Percentiles rank a stretch among this genome's conserved stretches.
Conservation (phyloP, 2,329 filamentous ascomycete species). For the Colletotrichum sansevieriae region DNA sequence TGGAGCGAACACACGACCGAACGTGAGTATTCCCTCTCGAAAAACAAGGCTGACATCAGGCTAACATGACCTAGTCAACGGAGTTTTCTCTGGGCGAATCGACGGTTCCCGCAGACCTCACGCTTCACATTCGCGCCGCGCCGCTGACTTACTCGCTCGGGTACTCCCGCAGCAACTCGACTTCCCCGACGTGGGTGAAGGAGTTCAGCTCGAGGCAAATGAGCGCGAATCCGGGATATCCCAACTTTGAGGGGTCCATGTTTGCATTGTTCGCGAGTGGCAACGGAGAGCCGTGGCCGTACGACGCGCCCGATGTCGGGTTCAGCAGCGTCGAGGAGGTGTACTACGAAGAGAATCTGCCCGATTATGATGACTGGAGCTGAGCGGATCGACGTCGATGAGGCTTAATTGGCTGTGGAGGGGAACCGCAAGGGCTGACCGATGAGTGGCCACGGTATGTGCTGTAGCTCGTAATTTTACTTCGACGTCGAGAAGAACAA, state of each 20-base stretch:
- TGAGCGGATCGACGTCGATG: neutral
- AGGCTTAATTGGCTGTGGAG: too few relatives aligned
- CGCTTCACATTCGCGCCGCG: conserved; percentile 44
- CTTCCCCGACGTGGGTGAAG: conserved; percentile 40
- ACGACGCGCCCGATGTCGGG: conserved; percentile 43
- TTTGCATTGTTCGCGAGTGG: conserved; percentile 45
- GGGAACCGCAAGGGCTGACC: neutral
- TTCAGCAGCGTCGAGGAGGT: conserved; percentile 43
- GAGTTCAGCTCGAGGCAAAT: conserved; percentile 38
- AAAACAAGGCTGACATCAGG: neutral
- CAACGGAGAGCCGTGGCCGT: conserved; percentile 44
- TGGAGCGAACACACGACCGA: conserved; percentile 27
- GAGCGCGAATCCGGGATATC: conserved; percentile 32
- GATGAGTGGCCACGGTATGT: neutral
- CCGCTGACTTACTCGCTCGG: conserved; percentile 45
- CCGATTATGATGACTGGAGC: conserved; percentile 33
- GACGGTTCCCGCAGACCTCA: conserved; percentile 32
- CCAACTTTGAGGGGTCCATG: conserved; percentile 45
- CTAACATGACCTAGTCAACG: conserved; percentile 23
- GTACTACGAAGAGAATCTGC: conserved; percentile 43
- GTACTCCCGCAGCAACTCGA: conserved; percentile 40
- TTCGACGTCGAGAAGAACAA: too few relatives aligned
- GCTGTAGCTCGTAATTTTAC: conserved; percentile 15
- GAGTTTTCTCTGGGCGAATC: conserved; percentile 31
- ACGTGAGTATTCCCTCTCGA: neutral